phyloP scores from a whole-genome alignment of 257 asterid species.

The Solanum sparsipilum region DNA sequence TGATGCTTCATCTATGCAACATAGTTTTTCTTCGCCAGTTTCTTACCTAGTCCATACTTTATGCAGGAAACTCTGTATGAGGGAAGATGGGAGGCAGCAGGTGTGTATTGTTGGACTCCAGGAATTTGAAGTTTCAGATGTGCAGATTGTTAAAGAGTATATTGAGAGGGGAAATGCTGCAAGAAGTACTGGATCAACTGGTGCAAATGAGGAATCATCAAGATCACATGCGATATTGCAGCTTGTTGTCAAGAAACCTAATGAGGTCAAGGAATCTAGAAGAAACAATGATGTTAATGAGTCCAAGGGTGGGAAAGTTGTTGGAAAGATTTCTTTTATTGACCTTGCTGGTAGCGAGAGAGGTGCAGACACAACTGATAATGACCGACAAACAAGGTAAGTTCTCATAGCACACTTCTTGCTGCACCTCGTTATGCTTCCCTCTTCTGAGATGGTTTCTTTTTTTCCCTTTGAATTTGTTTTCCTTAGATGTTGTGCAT shows the following conservation, averaged over 20 bases:
- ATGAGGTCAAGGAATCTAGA: constrained; percentile 78
- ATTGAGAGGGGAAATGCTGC: constrained; percentile 95
- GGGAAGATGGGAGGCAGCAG: constrained; percentile 98
- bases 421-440: not conserved
- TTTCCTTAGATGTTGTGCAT: not conserved
- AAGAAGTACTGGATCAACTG: constrained; percentile 98
- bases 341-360: constrained; percentile 99
- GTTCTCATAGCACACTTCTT: constrained; percentile 2
- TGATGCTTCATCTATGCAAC: not conserved
- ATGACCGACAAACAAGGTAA: constrained; percentile 97
- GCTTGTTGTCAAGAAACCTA: constrained; percentile 84
- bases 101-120: constrained; percentile 99
- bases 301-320: constrained; percentile 67
- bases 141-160: constrained; percentile 83
- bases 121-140: constrained; percentile 98
- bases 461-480: not conserved
- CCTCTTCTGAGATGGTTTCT: not conserved
- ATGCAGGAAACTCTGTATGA: constrained; percentile 88
- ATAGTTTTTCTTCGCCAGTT: not conserved
- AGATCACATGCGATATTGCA: constrained; percentile 98
- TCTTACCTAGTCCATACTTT: not conserved
- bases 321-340: constrained; percentile 95
- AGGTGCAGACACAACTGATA: constrained; percentile 99
- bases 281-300: constrained; percentile 76
- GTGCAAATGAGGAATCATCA: constrained; percentile 99